These are phyloP conservation scores for Orbilia javanica DNA, from an alignment of 2,329 filamentous ascomycete genomes.

Conservation along the genomic window DNA sequence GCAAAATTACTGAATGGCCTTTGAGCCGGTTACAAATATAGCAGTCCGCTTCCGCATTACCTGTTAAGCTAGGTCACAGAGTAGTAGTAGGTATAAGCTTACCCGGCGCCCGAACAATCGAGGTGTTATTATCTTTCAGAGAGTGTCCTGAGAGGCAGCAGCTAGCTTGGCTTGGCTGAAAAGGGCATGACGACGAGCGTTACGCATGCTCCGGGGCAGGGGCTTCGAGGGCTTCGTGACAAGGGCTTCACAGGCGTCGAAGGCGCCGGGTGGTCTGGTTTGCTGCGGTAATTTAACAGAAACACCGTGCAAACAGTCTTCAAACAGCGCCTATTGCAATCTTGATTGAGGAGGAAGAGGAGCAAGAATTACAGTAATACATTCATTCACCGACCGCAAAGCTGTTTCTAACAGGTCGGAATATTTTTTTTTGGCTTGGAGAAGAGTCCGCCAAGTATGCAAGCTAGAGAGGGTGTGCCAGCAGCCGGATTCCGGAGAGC, in stretches of 20 bases:
- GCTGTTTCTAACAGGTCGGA: no score
- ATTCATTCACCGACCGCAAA: no score
- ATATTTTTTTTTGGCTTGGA: not conserved
- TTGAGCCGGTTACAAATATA: constrained; percentile 38
- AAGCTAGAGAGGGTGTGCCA: constrained; percentile 13
- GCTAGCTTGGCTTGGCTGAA: constrained; percentile 20
- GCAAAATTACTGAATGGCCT: constrained; percentile 1
- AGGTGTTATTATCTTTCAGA: constrained; percentile 12
- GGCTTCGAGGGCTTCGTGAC: constrained; percentile 9
- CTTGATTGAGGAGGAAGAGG: constrained; percentile 14
- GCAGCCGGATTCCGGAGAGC: constrained; percentile 17
- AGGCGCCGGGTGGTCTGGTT: not conserved
- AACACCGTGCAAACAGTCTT: constrained; percentile 36
- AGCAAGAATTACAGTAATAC: no score
- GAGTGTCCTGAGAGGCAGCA: constrained; percentile 7
- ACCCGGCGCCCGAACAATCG: constrained; percentile 57
- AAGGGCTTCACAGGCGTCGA: not conserved
- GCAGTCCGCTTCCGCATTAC: constrained; percentile 49
- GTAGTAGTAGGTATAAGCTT: constrained; percentile 24
- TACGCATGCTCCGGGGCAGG: constrained; percentile 44
- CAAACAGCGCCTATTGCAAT: constrained; percentile 40
- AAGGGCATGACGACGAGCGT: constrained; percentile 57
- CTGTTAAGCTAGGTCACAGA: constrained; percentile 16
- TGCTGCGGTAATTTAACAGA: constrained; percentile 34
- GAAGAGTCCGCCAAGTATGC: constrained; percentile 30